phyloP scores from a whole-genome alignment of 202 grass and related monocot genomes.

The Digitaria exilis region DNA sequence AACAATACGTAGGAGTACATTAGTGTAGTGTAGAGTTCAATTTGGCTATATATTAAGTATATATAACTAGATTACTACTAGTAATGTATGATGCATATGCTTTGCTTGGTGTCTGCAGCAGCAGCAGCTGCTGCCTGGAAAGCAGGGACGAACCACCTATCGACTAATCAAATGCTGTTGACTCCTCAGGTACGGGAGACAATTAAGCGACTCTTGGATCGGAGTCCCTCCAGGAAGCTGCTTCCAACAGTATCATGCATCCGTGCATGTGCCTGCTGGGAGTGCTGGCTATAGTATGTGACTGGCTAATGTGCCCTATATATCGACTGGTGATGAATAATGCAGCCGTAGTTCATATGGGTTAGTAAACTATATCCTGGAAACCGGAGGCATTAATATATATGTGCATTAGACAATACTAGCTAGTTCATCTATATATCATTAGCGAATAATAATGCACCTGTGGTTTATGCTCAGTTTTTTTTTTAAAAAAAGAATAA shows the following conservation, averaged over 20 bases:
- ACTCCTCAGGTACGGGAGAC: conserved; percentile 33
- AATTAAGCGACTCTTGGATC: neutral
- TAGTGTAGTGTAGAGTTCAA: neutral
- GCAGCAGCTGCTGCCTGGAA: conserved; percentile 30
- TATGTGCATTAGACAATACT: neutral
- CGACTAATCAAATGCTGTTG: neutral
- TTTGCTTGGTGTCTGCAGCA: neutral
- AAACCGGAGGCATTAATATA: neutral
- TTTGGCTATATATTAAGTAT: neutral
- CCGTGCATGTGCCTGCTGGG: neutral
- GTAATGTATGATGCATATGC: neutral
- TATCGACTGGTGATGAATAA: neutral
- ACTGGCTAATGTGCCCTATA: neutral
- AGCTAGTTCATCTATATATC: too few species aligned
- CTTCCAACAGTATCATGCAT: neutral
- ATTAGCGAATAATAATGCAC: too few species aligned
- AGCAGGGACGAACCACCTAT: conserved; percentile 4
- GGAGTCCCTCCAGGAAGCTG: conserved; percentile 25
- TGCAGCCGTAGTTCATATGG: neutral
- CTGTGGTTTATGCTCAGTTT: too few species aligned
- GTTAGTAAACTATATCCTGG: neutral
- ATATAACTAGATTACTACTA: too few species aligned
- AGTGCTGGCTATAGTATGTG: neutral
- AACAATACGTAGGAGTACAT: neutral
- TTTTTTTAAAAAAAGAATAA: too few species aligned